Base-by-base conservation (phyloP, 495 filamentous ascomycete genomes). In the Aspergillus diversus region DNA sequence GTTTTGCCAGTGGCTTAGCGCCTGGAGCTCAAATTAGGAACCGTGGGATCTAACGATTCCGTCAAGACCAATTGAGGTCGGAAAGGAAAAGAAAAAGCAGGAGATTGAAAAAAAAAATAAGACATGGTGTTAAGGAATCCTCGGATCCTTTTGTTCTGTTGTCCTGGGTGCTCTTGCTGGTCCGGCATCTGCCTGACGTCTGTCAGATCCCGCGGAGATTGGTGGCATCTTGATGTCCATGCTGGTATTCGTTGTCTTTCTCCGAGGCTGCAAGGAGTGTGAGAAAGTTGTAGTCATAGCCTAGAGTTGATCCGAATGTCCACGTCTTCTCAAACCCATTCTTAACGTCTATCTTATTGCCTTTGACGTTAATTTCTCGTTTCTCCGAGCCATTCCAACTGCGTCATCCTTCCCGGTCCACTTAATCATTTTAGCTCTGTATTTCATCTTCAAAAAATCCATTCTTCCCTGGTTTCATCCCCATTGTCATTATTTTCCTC, bases 251-350 rank as follows among this genome's bases (percentile, higher is more conserved):
- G 33, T 57, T 17, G 17, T 63, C 33, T 56, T 63, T 63, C 60
- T 63, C 60, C 60, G 60, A 63, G 60, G 60, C 53, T 51, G 53
- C 33, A 16, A 57, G 43, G 17, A 12, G 49, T 21, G 33, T 7
- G 39, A 4, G 8, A 43, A 43, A 15, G 4, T 15, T 15, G 5
- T 39, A 39, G 37, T 39, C 37, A 39, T 27, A 27, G 21, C 21
- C 21, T 27, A 27, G 21, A 27, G 21, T 2, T 27, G 2, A 27
- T 27, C 21, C 21, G 37, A 39, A 43, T 43, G n/a, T 6, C 8
- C 39, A 43, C 8, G 39, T 11, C 39, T 4, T 43, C 39, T 43
- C 39, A 11, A 51, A 55, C 52, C 31, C 52, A n/a, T 9, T 13
- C 52, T 7, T 35, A 35, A 35, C 17, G 33, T 21, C 35, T 15